A percentile compares a stretch with the other conserved stretches of the same genome.
Evolutionary conservation across 208 protist species (phyloP).

Genomic region (Herpetomonas tarakana): DNA sequence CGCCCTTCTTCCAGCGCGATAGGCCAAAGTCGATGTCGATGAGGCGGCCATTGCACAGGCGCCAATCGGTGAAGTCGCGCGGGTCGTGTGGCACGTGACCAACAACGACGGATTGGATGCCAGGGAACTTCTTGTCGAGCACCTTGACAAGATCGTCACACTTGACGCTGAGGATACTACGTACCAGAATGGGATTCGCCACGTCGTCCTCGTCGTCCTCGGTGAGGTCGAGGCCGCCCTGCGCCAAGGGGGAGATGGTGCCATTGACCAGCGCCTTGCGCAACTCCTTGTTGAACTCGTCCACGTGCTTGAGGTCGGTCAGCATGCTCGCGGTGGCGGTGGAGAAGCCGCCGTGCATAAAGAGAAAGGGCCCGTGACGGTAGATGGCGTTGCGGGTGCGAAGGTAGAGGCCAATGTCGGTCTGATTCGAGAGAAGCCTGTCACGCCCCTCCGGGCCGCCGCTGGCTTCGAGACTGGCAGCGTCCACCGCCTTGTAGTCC

Average conservation of each 20-base stretch:
- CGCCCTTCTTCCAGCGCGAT: slow-evolving; percentile 87
- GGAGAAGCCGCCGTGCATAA: slow-evolving; percentile 92
- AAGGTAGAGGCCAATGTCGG: slow-evolving; percentile 67
- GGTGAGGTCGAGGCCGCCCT: slow-evolving; percentile 48
- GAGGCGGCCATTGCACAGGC: slow-evolving; percentile 66
- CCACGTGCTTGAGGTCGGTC: slow-evolving; percentile 63
- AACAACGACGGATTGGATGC: slow-evolving; percentile 83
- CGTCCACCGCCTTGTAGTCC: slow-evolving; percentile 74
- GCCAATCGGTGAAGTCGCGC: slow-evolving; percentile 75
- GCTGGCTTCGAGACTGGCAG: slow-evolving; percentile 33
- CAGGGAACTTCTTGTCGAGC: slow-evolving; percentile 67
- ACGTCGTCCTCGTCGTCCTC: slow-evolving; percentile 72
- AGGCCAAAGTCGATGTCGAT: slow-evolving; percentile 90
- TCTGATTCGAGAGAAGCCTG: slow-evolving; percentile 62
- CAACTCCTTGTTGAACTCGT: slow-evolving; percentile 76
- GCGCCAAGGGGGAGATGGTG: slow-evolving; percentile 59
- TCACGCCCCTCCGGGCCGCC: slow-evolving; percentile 61
- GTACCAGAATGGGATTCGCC: slow-evolving; percentile 82
- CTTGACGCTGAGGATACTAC: slow-evolving; percentile 79
- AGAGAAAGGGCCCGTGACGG: slow-evolving; percentile 81
- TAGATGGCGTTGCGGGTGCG: slow-evolving; percentile 74
- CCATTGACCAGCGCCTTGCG: slow-evolving; percentile 56
- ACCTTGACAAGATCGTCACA: slow-evolving; percentile 65
- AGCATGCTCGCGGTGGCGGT: slow-evolving; percentile 64
- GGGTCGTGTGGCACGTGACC: slow-evolving; percentile 86